Evolutionary conservation across 495 filamentous ascomycete species (phyloP), one percentile per base, ranked within the genome.

Genomic region (Tetracladium marchalianum): DNA sequence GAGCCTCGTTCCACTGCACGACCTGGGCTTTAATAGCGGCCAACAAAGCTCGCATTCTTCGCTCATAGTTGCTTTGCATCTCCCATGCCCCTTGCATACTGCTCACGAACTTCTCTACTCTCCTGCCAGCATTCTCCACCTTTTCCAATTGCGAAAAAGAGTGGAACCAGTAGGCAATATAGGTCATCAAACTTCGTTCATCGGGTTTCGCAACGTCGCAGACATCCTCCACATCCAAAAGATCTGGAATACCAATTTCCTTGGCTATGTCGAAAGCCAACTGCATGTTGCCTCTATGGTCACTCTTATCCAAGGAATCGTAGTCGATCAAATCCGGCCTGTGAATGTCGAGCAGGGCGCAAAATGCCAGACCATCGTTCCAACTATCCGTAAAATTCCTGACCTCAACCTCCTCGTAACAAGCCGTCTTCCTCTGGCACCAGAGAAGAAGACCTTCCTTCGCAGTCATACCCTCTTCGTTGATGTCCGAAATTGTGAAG

Each of bases 41-140:
- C 41, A 97, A 67, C 8, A 98, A 66, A 44, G 68, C 84, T 27
- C 75, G 73, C 86, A 96, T 92, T 37, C 90, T 76, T 56, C 79
- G 73, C 76, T 98, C 92, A 58, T 87, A 98, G 11, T 82, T 83
- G 59, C 85, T 92, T 65, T 98, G 88, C 92, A 98, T 98, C 59
- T 93, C 89, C 92, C 93, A 97, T 4, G 93, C 90, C n/a, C 90
- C 92, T 53, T 95, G 88, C 92, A 97, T 97, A 58, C 92, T 95
- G 59, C 85, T 87, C 38, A 97, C 85, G 55, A 98, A 98, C 68
- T 98, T 98, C 70, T 98, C 92, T 2, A 98, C 92, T 47, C 92
- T 77, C 44, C 92, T 77, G 2, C 92, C 92, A 1, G 93, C 93
- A 61, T 97, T 98, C 60, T 98, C 92, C 11, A 98, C 93, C 51